phyloP scores from a whole-genome alignment of 2,329 filamentous ascomycete species.

The Fusarium veterinarium region DNA sequence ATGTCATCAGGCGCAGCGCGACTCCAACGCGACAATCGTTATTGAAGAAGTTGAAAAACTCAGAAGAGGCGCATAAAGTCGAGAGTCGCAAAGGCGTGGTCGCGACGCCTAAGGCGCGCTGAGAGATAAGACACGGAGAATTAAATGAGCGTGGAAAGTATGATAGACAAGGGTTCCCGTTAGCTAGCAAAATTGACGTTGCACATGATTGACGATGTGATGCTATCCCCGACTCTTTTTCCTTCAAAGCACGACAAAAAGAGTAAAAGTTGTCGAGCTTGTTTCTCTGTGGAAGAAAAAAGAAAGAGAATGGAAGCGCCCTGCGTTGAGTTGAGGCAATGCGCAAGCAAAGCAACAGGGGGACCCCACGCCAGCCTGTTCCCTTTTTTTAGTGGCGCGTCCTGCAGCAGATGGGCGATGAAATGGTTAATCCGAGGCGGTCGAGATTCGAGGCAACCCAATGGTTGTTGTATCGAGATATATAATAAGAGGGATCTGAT shows the following conservation, averaged over 20 bases:
- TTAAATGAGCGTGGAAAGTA: conserved; percentile 1
- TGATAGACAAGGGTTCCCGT: conserved; percentile 15
- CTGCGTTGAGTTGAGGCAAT: conserved; percentile 30
- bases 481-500: neutral
- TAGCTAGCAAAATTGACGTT: conserved; percentile 32
- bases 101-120: conserved; percentile 30
- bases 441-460: conserved; percentile 11
- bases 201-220: conserved; percentile 27
- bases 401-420: conserved; percentile 14
- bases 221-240: conserved; percentile 3
- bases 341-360: conserved; percentile 26
- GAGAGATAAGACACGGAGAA: conserved; percentile 16
- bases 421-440: conserved; percentile 18
- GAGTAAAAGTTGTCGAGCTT: neutral
- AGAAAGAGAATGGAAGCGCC: neutral
- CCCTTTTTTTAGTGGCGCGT: conserved; percentile 38
- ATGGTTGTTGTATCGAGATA: conserved; percentile 8
- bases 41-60: neutral
- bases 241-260: neutral
- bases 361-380: conserved; percentile 30
- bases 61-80: conserved; percentile 4
- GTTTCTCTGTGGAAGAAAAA: conserved; percentile 2
- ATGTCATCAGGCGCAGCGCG: conserved; percentile 36
- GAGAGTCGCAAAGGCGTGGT: conserved; percentile 28
- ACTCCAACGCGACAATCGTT: conserved; percentile 28